phyloP scores from a whole-genome alignment of 495 filamentous ascomycete species.

The Tuber magnatum region DNA sequence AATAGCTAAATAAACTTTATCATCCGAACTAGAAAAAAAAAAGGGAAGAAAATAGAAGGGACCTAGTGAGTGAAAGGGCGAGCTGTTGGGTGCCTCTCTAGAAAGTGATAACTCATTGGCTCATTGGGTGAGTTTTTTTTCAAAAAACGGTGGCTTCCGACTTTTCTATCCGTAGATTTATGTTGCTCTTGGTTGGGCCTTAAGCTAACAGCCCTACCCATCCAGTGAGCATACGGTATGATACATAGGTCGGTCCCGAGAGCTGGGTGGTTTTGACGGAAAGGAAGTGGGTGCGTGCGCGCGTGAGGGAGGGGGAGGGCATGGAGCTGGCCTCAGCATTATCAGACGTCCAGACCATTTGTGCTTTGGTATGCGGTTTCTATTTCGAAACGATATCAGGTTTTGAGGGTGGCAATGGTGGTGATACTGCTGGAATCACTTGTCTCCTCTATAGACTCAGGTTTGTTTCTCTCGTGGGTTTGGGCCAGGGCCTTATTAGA shows the following conservation, averaged over 20 bases:
- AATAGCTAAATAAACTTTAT: not conserved
- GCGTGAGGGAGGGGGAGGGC: too few species aligned
- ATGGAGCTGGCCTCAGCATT: not conserved
- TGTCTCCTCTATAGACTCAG: not conserved
- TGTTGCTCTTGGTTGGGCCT: not conserved
- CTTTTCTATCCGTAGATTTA: not conserved
- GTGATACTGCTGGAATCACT: not conserved
- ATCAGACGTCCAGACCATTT: conserved; percentile 1
- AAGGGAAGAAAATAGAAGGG: not conserved
- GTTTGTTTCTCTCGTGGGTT: not conserved
- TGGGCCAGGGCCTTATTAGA: not conserved
- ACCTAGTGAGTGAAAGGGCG: not conserved
- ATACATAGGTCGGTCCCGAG: not conserved
- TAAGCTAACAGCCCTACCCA: not conserved
- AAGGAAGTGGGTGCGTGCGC: not conserved
- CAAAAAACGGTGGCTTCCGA: not conserved
- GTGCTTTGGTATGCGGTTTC: not conserved
- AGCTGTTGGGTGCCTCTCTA: not conserved
- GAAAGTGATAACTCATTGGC: not conserved
- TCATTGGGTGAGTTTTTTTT: not conserved
- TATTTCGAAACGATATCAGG: not conserved
- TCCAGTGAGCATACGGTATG: not conserved
- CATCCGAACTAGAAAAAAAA: not conserved
- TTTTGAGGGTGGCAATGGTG: not conserved
- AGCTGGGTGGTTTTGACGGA: not conserved